Evolutionary conservation across 1,284 basidiomycete species (phyloP), one percentile per base, ranked within the genome.

Genomic region (Austroboletus novae-zelandiae): DNA sequence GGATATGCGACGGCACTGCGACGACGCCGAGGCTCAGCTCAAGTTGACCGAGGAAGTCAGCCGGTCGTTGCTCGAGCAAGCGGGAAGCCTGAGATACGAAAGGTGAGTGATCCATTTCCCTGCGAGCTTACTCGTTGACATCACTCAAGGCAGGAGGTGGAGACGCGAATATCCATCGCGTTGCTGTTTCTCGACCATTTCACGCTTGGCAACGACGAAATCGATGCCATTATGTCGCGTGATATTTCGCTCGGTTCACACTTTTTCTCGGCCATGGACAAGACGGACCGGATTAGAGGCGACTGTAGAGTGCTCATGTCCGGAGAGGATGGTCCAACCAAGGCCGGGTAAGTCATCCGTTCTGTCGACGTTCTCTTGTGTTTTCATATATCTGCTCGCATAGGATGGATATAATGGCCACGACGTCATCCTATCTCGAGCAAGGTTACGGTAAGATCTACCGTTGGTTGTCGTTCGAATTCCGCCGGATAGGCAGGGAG

Each of bases 381-480:
- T 52, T 48, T 32, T 52, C n/a, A 47, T 40, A 47, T 40, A 17
- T 8, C 30, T 3, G 29, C 43, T 10, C 13, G 50, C 49, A 35
- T 61, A 94, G 92, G 3, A 71, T 90, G 46, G 94, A 98, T 62
- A 94, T 98, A 51, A 92, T 98, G 83, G 73, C 86, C 0, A 74
- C 83, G 10, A 96, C 91, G 0, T 84, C 88, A 0, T 75, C 83
- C 10, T 81, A 92, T 55, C 83, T 98, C 43, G 94, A 98, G 62
- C 84, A 88, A 53, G 94, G 86, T 1, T 95, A 93, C 67, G 84
- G 91, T 51, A 98, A 97, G 72, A 80, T 97, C 18, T 80, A 89
- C 52, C 84, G 91, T 44, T 97, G 91, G 84, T 83, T 86, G 68
- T 81, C 85, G 4, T 87, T 89, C 65, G 91, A 95, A 68, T 94